phyloP scores from a whole-genome alignment of 2,329 filamentous ascomycete genomes.

The Microdochium paspali region DNA sequence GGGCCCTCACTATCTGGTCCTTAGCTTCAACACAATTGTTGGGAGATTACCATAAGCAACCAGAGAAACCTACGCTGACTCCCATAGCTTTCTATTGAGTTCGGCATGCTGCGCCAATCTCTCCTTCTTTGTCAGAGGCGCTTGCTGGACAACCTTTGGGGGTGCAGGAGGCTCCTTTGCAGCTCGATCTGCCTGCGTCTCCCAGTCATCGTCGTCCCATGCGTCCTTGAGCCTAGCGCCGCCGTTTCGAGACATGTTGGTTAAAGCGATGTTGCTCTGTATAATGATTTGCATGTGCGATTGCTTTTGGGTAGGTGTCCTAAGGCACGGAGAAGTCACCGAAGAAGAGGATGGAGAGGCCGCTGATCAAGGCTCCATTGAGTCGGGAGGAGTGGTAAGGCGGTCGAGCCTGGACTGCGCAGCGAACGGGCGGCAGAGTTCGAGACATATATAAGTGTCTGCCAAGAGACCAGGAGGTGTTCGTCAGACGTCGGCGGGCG shows the following conservation, averaged over 20 bases:
- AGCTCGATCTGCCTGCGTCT: slow-evolving; percentile 58
- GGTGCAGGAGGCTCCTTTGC: slow-evolving; percentile 24
- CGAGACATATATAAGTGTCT: not conserved
- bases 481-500: no score
- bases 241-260: not conserved
- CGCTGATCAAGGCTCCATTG: not conserved
- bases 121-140: slow-evolving; percentile 60
- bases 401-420: not conserved
- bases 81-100: slow-evolving; percentile 78
- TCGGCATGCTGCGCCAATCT: slow-evolving; percentile 72
- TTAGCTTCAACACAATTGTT: no score
- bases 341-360: not conserved
- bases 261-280: not conserved
- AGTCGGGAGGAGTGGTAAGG: not conserved
- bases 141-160: slow-evolving; percentile 22
- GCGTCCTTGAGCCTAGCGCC: slow-evolving; percentile 52
- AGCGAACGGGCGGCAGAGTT: not conserved
- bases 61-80: slow-evolving; percentile 60
- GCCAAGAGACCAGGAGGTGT: not conserved
- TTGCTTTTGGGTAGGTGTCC: not conserved
- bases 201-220: slow-evolving; percentile 88
- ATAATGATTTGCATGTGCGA: not conserved
- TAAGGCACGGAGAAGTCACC: not conserved
- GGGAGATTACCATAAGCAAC: no score
- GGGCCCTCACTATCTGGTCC: not conserved